A percentile compares a stretch with the other conserved stretches of the same genome.
phyloP scores from a whole-genome alignment of 2,329 filamentous ascomycete genomes.

The Tolypocladium cylindrosporum region DNA sequence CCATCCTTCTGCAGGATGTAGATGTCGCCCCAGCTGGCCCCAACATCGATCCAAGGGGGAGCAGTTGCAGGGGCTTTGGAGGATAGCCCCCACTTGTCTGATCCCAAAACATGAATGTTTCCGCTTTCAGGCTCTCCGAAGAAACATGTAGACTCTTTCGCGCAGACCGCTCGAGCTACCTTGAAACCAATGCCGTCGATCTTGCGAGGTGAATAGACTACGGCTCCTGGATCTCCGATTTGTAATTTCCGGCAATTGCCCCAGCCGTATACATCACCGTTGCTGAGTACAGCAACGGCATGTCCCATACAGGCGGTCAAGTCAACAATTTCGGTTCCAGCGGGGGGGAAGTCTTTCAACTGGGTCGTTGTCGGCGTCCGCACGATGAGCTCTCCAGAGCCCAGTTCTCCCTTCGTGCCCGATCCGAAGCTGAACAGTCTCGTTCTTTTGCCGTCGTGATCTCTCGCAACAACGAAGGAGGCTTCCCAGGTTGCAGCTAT shows the following conservation, averaged over 20 bases:
- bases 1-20: constrained; percentile 58
- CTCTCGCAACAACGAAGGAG: constrained; percentile 48
- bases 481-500: constrained; percentile 73
- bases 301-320: constrained; percentile 71
- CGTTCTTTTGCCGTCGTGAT: constrained; percentile 30
- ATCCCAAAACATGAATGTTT: constrained; percentile 57
- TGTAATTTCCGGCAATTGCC: constrained; percentile 81
- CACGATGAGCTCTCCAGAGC: constrained; percentile 44
- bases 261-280: constrained; percentile 80
- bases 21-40: constrained; percentile 74
- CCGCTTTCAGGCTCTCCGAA: constrained; percentile 46
- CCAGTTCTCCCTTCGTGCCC: constrained; percentile 64
- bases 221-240: constrained; percentile 48
- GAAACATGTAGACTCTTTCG: constrained; percentile 76
- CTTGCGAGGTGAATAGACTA: constrained; percentile 50
- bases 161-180: constrained; percentile 62
- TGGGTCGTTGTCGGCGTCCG: constrained; percentile 34
- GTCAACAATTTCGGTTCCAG: constrained; percentile 46
- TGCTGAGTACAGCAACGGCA: constrained; percentile 59
- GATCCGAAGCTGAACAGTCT: constrained; percentile 54
- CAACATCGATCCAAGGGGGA: constrained; percentile 55
- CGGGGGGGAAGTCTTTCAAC: constrained; percentile 55
- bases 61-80: constrained; percentile 44
- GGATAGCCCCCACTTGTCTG: constrained; percentile 61
- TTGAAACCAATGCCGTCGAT: constrained; percentile 50